Evolutionary conservation across 2,329 filamentous ascomycete genomes (phyloP), one percentile per base, ranked within the genome.

Genomic region (Cladophialophora carrionii): DNA sequence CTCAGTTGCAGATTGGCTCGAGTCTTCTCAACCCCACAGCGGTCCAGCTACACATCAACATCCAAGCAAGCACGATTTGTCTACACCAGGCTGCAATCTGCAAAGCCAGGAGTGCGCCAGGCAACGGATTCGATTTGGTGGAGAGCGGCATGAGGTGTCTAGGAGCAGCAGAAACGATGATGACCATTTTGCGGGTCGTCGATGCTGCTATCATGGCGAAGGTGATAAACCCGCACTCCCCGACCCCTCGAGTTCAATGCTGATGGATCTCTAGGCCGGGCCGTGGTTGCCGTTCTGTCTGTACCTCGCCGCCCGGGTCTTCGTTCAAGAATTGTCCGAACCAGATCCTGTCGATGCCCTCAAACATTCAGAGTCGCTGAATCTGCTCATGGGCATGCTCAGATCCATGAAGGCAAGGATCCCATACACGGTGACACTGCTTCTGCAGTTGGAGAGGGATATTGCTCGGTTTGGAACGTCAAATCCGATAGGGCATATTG

Each of bases 401-500:
- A 29, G 46, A 20, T 53, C 48, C 12, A 20, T 61, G 49, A 61
- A 54, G 58, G 24, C 14, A 3, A 61, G 41, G 20, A 26, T 17
- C 37, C 58, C 49, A 12, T 61, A 61, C 24, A 61, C 58, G 8
- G 24, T 31, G 5, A 37, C 48, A 2, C 32, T 61, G 31, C 20
- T 61, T 2, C 12, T 61, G 48, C 58, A 61, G 24, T n/a, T 61
- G 17, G 58, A 61, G 26, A 52, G 29, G 14, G 58, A 61, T n/a
- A 54, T 61, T 17, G 17, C 34, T 12, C 7, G 12, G n/a, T 61
- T 61, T 32, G 49, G 58, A 10, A 54, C 34, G 22, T 29, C 48
- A 10, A 61, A 61, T 54, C 58, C 58, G 4, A 61, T 61, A 14
- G 58, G 58, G 26, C 58, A 61, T 53, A 32, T 61, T 17, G 49